Percentiles rank a stretch among this genome's conserved stretches.
Evolutionary conservation across 1,284 basidiomycete species (phyloP).

Genomic region (Ceratobasidium sp.): DNA sequence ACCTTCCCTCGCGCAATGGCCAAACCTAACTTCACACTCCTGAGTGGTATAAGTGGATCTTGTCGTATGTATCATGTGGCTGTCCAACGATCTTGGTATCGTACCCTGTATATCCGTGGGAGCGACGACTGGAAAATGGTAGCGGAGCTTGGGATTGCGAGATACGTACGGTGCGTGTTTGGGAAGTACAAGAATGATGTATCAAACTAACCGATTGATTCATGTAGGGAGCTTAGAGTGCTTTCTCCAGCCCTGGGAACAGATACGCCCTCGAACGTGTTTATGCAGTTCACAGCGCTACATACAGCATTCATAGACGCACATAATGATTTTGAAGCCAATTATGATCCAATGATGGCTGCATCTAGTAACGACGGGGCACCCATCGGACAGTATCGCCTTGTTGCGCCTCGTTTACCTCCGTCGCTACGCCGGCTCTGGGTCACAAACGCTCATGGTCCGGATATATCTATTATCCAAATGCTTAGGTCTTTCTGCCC

Average conservation of each 20-base stretch:
- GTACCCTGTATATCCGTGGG: not conserved
- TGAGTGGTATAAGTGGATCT: constrained; percentile 2
- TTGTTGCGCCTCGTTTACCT: constrained; percentile 16
- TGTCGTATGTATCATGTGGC: constrained; percentile 13
- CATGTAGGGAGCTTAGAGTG: constrained; percentile 7
- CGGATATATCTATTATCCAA: constrained; percentile 25
- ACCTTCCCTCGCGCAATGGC: not conserved
- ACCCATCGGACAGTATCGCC: constrained; percentile 22
- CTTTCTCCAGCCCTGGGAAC: not conserved
- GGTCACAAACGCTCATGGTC: constrained; percentile 26
- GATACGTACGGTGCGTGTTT: constrained; percentile 5
- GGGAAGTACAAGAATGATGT: too few species aligned
- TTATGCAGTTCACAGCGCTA: not conserved
- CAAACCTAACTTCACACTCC: not conserved
- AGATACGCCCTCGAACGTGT: not conserved
- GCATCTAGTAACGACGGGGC: not conserved
- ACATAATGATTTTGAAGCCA: constrained; percentile 10
- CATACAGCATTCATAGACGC: constrained; percentile 24
- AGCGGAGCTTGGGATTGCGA: not conserved
- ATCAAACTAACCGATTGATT: too few species aligned
- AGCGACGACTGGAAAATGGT: constrained; percentile 14
- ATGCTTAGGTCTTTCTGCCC: constrained; percentile 5
- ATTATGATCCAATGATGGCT: not conserved
- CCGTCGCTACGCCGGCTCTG: constrained; percentile 24
- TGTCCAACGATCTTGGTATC: constrained; percentile 28